Evolutionary conservation across 1,284 basidiomycete species (phyloP), one percentile per base, ranked within the genome.

Genomic region (Erythrobasidium hasegawianum): DNA sequence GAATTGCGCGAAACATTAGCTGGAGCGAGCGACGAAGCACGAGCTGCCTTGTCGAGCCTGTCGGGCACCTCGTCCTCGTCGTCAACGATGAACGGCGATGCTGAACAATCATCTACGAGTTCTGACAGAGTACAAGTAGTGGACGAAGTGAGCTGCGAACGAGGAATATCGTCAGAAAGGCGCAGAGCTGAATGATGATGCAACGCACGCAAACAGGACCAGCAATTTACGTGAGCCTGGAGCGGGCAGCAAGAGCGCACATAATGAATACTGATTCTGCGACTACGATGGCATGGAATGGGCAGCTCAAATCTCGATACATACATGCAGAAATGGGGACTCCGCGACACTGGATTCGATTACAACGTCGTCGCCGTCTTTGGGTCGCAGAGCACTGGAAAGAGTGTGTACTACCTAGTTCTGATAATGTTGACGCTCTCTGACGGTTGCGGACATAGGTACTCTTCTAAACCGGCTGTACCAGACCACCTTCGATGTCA

Each of bases 401-500:
- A 57, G 47, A 58, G 62, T 64, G 27, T 18, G 18, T 41, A 24
- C 38, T 8, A 3, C 40, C 8, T 4, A 24, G 2, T 59, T 22
- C 18, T 7, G 13, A 13, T 38, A n/a, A n/a, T n/a, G n/a, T n/a
- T n/a, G n/a, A n/a, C n/a, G n/a, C n/a, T n/a, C n/a, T n/a, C n/a
- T n/a, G n/a, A n/a, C n/a, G n/a, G n/a, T 33, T 33, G 33, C 33
- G 11, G 11, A 5, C 33, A 11, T 68, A 90, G 94, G 93, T 79
- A 99, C 96, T 18, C 82, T 98, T 68, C 83, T 99, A 59, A 99
- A 99, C 79, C 81, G 91, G 73, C 81, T 98, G 67, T 99, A 98
- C 75, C 95, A 94, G 10, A 98, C 96, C 8, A 89, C 86, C 40
- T 99, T 99, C 77, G 95, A 96, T 77, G 93, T 98, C 74, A 98